Conservation (phyloP, 1,284 basidiomycete species). For the Neolentinus lepideus region DNA sequence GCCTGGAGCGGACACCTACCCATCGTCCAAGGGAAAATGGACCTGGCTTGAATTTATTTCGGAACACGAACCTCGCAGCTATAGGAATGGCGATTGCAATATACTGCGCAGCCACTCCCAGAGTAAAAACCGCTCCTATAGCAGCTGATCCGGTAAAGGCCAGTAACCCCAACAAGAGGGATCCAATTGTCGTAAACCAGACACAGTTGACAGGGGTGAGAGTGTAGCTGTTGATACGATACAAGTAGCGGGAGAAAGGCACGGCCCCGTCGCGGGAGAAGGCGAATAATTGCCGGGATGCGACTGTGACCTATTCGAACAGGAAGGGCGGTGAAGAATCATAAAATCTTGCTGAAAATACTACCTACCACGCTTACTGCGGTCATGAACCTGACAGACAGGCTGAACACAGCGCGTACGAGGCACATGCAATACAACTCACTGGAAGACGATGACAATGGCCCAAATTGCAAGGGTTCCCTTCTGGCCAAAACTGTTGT, state of each 20-base stretch:
- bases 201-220: constrained; percentile 13
- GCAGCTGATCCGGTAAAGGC: constrained; percentile 59
- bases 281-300: constrained; percentile 12
- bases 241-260: constrained; percentile 11
- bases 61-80: constrained; percentile 28
- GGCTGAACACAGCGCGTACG: not conserved
- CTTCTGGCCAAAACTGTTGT: constrained; percentile 57
- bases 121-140: constrained; percentile 59
- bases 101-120: constrained; percentile 51
- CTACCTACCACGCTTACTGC: not conserved
- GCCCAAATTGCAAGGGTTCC: constrained; percentile 61
- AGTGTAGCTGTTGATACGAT: constrained; percentile 10
- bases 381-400: not conserved
- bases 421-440: constrained; percentile 15
- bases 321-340: not conserved
- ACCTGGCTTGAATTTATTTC: constrained; percentile 53
- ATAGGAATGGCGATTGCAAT: constrained; percentile 51
- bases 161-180: constrained; percentile 28
- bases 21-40: constrained; percentile 57
- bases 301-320: constrained; percentile 10
- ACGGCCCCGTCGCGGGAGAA: constrained; percentile 14
- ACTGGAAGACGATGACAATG: constrained; percentile 62
- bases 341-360: too few relatives aligned
- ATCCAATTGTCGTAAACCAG: constrained; percentile 9
- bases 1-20: constrained; percentile 27